Evolutionary conservation across 2,329 filamentous ascomycete species (phyloP).

Genomic region (Bipolaris cookei): DNA sequence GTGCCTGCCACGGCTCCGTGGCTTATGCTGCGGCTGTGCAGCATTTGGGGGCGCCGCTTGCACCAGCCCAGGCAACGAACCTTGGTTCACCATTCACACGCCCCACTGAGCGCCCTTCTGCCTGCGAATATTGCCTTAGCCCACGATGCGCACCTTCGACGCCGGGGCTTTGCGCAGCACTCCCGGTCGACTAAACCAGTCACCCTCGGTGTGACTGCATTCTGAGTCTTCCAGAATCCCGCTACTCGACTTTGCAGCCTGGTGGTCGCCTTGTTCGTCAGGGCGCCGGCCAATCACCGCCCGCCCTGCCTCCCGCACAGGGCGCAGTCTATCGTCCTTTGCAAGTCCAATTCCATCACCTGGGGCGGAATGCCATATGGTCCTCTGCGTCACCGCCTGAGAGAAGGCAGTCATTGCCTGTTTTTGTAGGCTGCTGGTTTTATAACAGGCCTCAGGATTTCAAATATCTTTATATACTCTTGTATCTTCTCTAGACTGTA

Average conservation of each 20-base stretch:
- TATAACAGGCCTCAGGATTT: slow-evolving; percentile 35
- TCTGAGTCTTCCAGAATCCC: slow-evolving; percentile 29
- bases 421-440: slow-evolving; percentile 20
- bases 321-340: slow-evolving; percentile 33
- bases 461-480: slow-evolving; percentile 26
- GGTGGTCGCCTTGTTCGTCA: slow-evolving; percentile 35
- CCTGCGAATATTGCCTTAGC: slow-evolving; percentile 33
- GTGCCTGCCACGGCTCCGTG: slow-evolving; percentile 18
- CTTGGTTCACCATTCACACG: slow-evolving; percentile 28
- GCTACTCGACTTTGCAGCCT: slow-evolving; percentile 40
- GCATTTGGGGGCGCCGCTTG: slow-evolving; percentile 19
- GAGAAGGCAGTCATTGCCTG: slow-evolving; percentile 42
- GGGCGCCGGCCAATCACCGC: slow-evolving; percentile 29
- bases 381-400: slow-evolving; percentile 39
- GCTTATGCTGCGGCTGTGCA: slow-evolving; percentile 39
- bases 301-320: slow-evolving; percentile 19
- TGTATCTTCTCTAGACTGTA: slow-evolving; percentile 11
- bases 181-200: slow-evolving; percentile 38
- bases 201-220: slow-evolving; percentile 30
- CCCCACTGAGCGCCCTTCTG: slow-evolving; percentile 30
- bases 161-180: slow-evolving; percentile 35
- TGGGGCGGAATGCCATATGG: slow-evolving; percentile 22
- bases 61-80: slow-evolving; percentile 43
- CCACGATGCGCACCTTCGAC: slow-evolving; percentile 27
- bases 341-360: slow-evolving; percentile 22